Conservation (phyloP, 1,284 basidiomycete species). For the Melampsora allii-populina region DNA sequence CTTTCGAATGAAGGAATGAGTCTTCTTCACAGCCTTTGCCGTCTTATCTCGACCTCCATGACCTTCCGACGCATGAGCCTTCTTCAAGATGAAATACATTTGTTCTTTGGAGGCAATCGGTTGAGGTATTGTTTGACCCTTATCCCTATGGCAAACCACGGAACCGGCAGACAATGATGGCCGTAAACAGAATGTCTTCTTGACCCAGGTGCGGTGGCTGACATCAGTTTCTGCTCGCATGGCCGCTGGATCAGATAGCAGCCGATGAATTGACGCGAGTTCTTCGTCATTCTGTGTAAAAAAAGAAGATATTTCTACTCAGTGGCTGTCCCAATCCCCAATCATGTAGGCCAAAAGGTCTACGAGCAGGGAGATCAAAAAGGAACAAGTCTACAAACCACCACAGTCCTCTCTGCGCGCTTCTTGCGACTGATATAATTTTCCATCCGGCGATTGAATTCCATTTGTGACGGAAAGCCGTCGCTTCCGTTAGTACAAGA, state of each 20-base stretch:
- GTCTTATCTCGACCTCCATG: conserved; percentile 43
- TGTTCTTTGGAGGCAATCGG: conserved; percentile 39
- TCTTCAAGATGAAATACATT: conserved; percentile 42
- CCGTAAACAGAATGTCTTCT: conserved; percentile 35
- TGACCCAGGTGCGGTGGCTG: conserved; percentile 41
- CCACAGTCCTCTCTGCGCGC: conserved; percentile 40
- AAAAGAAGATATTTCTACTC: not conserved
- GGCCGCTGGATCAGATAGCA: conserved; percentile 30
- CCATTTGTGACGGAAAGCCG: conserved; percentile 30
- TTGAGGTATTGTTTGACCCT: conserved; percentile 21
- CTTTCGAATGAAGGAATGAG: conserved; percentile 42
- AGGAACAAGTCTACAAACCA: conserved; percentile 25
- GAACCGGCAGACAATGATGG: conserved; percentile 15
- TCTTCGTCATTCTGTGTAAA: conserved; percentile 25
- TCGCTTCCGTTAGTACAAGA: conserved; percentile 39
- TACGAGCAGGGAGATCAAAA: not conserved
- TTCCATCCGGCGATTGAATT: conserved; percentile 40
- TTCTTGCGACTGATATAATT: conserved; percentile 34
- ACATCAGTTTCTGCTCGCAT: conserved; percentile 37
- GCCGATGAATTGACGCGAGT: conserved; percentile 28
- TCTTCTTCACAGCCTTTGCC: conserved; percentile 41
- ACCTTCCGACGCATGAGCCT: conserved; percentile 40
- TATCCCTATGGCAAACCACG: conserved; percentile 41
- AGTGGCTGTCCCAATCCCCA: not conserved
- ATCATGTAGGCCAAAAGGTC: not conserved